Evolutionary conservation across 2,329 filamentous ascomycete genomes (phyloP).

Genomic region (Fusarium sp.): DNA sequence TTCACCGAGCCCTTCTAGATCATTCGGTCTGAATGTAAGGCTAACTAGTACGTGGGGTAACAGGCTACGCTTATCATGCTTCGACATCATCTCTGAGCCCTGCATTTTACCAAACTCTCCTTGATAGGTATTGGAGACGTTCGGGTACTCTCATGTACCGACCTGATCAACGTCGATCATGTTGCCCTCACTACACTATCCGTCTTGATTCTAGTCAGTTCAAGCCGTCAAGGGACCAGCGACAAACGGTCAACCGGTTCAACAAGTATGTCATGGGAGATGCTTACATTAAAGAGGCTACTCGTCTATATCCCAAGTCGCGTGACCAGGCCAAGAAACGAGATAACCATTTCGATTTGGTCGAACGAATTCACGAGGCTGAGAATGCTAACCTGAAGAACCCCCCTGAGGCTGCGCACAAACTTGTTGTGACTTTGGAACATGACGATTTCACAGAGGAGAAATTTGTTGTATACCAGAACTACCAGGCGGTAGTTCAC

Average conservation of each 20-base stretch:
- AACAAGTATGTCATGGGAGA: slow-evolving; percentile 79
- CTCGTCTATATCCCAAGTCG: slow-evolving; percentile 74
- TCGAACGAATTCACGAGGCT: slow-evolving; percentile 76
- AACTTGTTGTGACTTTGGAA: slow-evolving; percentile 78
- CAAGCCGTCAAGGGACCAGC: slow-evolving; percentile 77
- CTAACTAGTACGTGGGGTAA: slow-evolving; percentile 45
- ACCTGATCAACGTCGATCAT: slow-evolving; percentile 82
- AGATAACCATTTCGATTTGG: slow-evolving; percentile 76
- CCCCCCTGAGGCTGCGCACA: slow-evolving; percentile 75
- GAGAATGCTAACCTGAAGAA: slow-evolving; percentile 68
- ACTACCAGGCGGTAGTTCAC: slow-evolving; percentile 82
- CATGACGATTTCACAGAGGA: slow-evolving; percentile 78
- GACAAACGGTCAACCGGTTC: slow-evolving; percentile 82
- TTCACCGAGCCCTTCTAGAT: slow-evolving; percentile 8
- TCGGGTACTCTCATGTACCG: slow-evolving; percentile 80
- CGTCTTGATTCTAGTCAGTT: slow-evolving; percentile 76
- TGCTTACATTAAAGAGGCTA: slow-evolving; percentile 73
- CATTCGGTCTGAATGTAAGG: slow-evolving; percentile 17
- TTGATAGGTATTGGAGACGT: slow-evolving; percentile 83
- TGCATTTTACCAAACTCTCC: slow-evolving; percentile 76
- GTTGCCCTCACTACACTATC: slow-evolving; percentile 92
- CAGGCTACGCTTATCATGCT: slow-evolving; percentile 81
- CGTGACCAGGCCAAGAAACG: slow-evolving; percentile 74
- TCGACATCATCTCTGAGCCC: slow-evolving; percentile 71
- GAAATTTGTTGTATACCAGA: slow-evolving; percentile 78